Conservation (phyloP, 2,329 filamentous ascomycete species). For the Diplodia mutila region DNA sequence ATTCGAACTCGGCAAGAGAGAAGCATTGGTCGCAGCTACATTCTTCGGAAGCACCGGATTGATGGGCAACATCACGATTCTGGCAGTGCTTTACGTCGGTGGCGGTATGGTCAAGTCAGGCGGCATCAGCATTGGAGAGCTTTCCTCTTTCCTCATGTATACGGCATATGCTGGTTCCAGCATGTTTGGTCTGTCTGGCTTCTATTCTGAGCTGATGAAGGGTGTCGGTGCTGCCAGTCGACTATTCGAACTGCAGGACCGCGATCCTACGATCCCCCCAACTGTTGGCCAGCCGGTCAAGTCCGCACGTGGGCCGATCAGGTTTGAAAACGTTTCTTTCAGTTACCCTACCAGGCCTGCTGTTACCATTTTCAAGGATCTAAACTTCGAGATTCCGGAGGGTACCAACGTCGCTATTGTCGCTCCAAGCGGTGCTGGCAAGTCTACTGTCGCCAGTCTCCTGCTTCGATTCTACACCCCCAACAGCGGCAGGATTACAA, state of each 20-base stretch:
- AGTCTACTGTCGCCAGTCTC: slow-evolving; percentile 92
- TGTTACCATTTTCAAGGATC: slow-evolving; percentile 84
- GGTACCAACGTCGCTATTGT: slow-evolving; percentile 96
- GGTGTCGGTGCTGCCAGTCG: slow-evolving; percentile 96
- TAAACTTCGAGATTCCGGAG: slow-evolving; percentile 89
- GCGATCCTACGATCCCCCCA: slow-evolving; percentile 81
- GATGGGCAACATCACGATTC: slow-evolving; percentile 94
- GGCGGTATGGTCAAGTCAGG: slow-evolving; percentile 88
- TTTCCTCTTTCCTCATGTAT: slow-evolving; percentile 98
- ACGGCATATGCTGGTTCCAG: slow-evolving; percentile 85
- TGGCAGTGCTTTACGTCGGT: slow-evolving; percentile 87
- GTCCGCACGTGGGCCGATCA: slow-evolving; percentile 86
- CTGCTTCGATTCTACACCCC: slow-evolving; percentile 90
- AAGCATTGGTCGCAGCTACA: slow-evolving; percentile 84
- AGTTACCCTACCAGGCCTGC: slow-evolving; percentile 93
- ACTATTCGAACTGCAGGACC: slow-evolving; percentile 93
- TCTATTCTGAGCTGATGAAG: slow-evolving; percentile 99
- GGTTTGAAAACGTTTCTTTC: slow-evolving; percentile 83
- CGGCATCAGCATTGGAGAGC: slow-evolving; percentile 83
- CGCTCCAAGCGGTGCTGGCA: slow-evolving; percentile 92
- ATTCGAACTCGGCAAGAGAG: slow-evolving; percentile 82
- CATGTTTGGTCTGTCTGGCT: slow-evolving; percentile 90
- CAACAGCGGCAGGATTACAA: slow-evolving; percentile 74
- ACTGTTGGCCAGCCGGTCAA: slow-evolving; percentile 79
- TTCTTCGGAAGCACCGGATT: slow-evolving; percentile 89